These are phyloP conservation scores for Diaporthe velutina DNA, from an alignment of 2,329 filamentous ascomycete genomes.

Conservation along the genomic window DNA sequence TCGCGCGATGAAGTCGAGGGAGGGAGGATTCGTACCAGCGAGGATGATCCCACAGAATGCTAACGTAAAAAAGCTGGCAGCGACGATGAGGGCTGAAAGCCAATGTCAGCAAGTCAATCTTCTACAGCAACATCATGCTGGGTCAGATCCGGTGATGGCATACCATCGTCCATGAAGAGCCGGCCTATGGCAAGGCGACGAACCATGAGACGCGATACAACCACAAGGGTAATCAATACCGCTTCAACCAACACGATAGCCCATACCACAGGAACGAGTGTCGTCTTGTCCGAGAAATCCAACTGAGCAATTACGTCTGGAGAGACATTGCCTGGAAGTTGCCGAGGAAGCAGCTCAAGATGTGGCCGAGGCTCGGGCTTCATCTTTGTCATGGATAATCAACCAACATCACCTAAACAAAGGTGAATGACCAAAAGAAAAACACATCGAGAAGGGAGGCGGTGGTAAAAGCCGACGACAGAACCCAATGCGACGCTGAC, in stretches of 20 bases:
- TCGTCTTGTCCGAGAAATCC: slow-evolving; percentile 8
- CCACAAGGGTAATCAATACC: slow-evolving; percentile 6
- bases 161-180: slow-evolving; percentile 16
- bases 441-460: not conserved
- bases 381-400: not conserved
- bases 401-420: not conserved
- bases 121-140: not conserved
- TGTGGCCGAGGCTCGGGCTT: not conserved
- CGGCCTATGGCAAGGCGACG: slow-evolving; percentile 7
- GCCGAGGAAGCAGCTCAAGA: not conserved
- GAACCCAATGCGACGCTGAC: not conserved
- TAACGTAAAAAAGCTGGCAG: slow-evolving; percentile 4
- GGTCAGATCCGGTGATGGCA: not conserved
- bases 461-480: not conserved
- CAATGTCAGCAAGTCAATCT: not conserved
- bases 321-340: not conserved
- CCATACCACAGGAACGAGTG: slow-evolving; percentile 19
- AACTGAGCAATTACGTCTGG: slow-evolving; percentile 9
- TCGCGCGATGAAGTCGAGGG: not conserved
- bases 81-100: not conserved
- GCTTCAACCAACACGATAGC: not conserved
- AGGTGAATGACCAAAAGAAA: not conserved
- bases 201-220: slow-evolving; percentile 1
- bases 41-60: slow-evolving; percentile 8
- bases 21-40: not conserved